Conservation (phyloP, 768 basidiomycete genomes). For the Coprinopsis cinerea region DNA sequence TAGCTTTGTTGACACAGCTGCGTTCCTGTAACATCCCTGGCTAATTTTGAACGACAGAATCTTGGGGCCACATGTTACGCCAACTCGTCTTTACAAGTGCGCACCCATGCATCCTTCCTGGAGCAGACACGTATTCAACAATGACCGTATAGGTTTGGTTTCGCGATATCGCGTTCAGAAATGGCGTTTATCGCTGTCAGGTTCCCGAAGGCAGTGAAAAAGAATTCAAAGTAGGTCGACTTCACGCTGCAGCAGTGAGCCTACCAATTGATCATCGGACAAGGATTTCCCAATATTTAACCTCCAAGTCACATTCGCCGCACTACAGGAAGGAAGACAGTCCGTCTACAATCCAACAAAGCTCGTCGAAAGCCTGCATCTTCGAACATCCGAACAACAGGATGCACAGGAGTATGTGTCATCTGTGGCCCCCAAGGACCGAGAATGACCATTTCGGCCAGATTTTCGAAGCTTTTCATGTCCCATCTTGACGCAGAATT, state of each 20-base stretch:
- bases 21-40: neutral
- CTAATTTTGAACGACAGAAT: slow-evolving; percentile 47
- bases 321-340: slow-evolving; percentile 68
- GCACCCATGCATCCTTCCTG: slow-evolving; percentile 8
- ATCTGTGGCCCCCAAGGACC: slow-evolving; percentile 7
- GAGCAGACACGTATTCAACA: slow-evolving; percentile 1
- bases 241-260: too few species aligned
- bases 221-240: slow-evolving; percentile 39
- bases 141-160: slow-evolving; percentile 72
- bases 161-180: slow-evolving; percentile 75
- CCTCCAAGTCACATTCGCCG: slow-evolving; percentile 77
- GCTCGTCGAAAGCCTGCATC: slow-evolving; percentile 77
- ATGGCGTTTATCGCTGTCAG: slow-evolving; percentile 75
- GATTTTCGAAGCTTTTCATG: slow-evolving; percentile 95
- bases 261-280: neutral
- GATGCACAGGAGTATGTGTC: slow-evolving; percentile 87
- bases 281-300: slow-evolving; percentile 78
- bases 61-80: slow-evolving; percentile 97
- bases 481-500: slow-evolving; percentile 84
- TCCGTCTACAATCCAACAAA: slow-evolving; percentile 77
- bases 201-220: slow-evolving; percentile 45
- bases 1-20: too few species aligned
- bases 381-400: slow-evolving; percentile 85
- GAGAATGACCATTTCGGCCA: slow-evolving; percentile 21
- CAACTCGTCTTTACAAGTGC: slow-evolving; percentile 88